Evolutionary conservation across 78 protist genomes (phyloP), one percentile per base, ranked within the genome.

Genomic region (Creolimax fragrantissima): DNA sequence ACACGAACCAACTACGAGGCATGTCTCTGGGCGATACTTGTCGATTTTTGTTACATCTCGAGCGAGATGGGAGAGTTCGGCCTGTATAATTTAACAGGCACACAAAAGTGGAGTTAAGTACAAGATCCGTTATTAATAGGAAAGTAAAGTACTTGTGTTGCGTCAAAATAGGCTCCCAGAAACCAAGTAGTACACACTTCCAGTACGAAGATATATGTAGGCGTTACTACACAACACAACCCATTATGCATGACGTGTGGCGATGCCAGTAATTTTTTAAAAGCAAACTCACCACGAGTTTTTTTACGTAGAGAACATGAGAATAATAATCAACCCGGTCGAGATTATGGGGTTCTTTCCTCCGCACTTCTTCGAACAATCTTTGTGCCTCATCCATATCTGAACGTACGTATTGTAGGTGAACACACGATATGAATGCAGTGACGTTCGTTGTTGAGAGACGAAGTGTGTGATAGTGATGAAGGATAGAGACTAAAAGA

Each of bases 271-370:
- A n/a, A n/a, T n/a, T n/a, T n/a, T n/a, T n/a, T n/a, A n/a, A n/a
- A n/a, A n/a, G n/a, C n/a, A 17, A 58, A 11, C 90, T 35, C 0
- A 93, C 92, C 44, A 17, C 35, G 4, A 93, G 92, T 41, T 92
- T 94, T n/a, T 93, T 45, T n/a, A 97, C 98, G 44, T 95, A 98
- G 17, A 98, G 95, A 43, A 97, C 96, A 92, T 97, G 97, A n/a
- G 97, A 95, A 91, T 95, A 97, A 35, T 85, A 89, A 96, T 98
- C 98, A 42, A 97, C 81, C 41, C 43, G 81, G 36, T 96, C 98
- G 6, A 97, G 94, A 17, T 97, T 90, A 85, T 92, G 90, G 24
- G 98, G 98, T 36, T 96, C 90, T 32, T 24, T 42, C 90, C 24
- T 11, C 37, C 90, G 90, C 45, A 86, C 37, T 37, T 42, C 44